Percentiles rank a stretch among this genome's conserved stretches.
Evolutionary conservation across 2,329 filamentous ascomycete species (phyloP).

Genomic region (Trichoderma sp.): DNA sequence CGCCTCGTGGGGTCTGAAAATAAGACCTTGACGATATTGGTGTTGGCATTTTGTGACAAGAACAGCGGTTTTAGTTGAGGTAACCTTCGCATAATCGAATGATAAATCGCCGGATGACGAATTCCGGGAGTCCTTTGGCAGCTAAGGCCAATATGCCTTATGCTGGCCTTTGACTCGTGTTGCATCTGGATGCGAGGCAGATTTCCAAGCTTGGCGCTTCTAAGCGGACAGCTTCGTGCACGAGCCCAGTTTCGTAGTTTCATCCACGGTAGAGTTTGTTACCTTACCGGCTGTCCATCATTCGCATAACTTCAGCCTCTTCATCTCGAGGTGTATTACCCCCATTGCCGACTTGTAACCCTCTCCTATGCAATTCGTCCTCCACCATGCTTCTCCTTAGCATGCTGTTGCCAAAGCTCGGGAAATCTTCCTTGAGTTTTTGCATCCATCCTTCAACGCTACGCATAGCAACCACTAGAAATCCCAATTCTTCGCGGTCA

Average conservation of each 20-base stretch:
- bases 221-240: background rate
- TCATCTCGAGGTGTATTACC: conserved; percentile 35
- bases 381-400: conserved; percentile 59
- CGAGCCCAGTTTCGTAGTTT: background rate
- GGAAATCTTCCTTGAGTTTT: conserved; percentile 57
- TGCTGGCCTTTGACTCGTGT: background rate
- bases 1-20: conserved; percentile 10
- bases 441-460: conserved; percentile 72
- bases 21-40: background rate
- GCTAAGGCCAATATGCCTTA: background rate
- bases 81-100: background rate
- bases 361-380: conserved; percentile 56
- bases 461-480: conserved; percentile 80
- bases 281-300: conserved; percentile 34
- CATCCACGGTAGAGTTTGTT: background rate
- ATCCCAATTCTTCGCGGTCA: conserved; percentile 89
- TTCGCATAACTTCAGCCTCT: conserved; percentile 45
- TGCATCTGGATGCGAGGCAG: background rate
- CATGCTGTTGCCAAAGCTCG: conserved; percentile 48
- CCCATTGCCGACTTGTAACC: conserved; percentile 36
- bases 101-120: background rate
- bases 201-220: background rate
- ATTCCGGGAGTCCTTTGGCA: background rate
- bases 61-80: background rate
- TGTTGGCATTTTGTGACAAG: background rate